Evolutionary conservation across 2,329 filamentous ascomycete genomes (phyloP), one percentile per base, ranked within the genome.

Genomic region (Metarhizium brunneum): DNA sequence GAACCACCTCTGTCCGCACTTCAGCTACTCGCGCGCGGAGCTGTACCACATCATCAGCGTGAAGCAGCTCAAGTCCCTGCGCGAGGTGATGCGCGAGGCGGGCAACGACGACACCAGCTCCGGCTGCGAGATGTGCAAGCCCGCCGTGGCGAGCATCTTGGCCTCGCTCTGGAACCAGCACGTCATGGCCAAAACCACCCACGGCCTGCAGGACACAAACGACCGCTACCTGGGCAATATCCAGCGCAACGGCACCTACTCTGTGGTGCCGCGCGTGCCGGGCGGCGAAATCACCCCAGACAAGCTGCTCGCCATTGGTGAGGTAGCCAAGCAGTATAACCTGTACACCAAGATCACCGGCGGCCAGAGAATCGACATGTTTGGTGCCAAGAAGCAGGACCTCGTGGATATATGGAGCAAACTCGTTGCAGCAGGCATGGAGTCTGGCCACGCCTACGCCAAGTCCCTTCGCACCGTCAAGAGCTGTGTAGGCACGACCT

Each of bases 231-330:
- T 25, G 25, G 25, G 25, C 3, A 25, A 25, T 25, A 25, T 25
- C 25, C 25, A 25, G 25, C 25, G 25, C 25, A 25, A 89, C 66
- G 88, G 88, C 25, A 96, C 90, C 0, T 96, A 91, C 71, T 92
- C 88, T 1, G 90, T 96, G 11, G 81, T 96, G 0, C 91, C 91
- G 2, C 84, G 91, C 48, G 84, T 96, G 1, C 80, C 89, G 2
- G 91, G 82, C 49, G 91, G 91, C 57, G 91, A 96, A 70, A 94
- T 96, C 65, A 94, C 89, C 0, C 85, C 91, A 0, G 88, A 94
- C 51, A 91, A 89, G 68, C 80, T 96, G 53, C 87, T 95, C 50
- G 81, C 85, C 56, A 91, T 96, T 57, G 91, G 90, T 0, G 82
- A 85, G 55, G 89, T 96, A 0, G 91, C 90, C 0, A 88, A 88